Evolutionary conservation across 306 rosid genomes (phyloP).

Genomic region (Ziziphus jujuba): DNA sequence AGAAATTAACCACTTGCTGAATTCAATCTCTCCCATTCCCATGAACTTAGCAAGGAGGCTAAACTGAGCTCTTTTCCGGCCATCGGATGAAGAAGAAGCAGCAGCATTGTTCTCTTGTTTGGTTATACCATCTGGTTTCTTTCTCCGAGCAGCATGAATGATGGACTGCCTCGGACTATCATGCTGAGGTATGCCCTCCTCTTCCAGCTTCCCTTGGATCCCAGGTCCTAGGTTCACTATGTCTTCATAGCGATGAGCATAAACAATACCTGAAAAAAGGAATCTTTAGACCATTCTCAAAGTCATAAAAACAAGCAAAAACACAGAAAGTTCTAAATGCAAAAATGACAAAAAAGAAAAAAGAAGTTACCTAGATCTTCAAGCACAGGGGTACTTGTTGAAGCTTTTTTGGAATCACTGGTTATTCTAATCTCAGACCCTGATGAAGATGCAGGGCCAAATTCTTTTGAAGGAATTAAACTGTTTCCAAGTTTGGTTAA

Average conservation of each 20-base stretch:
- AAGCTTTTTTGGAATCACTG: constrained; percentile 27
- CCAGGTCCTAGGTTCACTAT: constrained; percentile 58
- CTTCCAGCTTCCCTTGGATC: constrained; percentile 33
- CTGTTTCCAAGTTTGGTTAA: constrained; percentile 21
- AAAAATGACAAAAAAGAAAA: constrained; percentile 10
- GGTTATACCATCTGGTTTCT: constrained; percentile 28
- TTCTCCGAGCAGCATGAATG: constrained; percentile 27
- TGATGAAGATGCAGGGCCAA: constrained; percentile 18
- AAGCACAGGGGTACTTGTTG: constrained; percentile 46
- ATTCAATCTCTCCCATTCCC: constrained; percentile 71
- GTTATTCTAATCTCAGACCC: constrained; percentile 38
- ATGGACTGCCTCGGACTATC: constrained; percentile 29
- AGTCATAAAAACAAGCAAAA: neutral
- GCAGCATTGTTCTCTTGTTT: constrained; percentile 25
- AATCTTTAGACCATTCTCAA: neutral
- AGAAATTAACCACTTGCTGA: constrained; percentile 83
- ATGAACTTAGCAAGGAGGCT: constrained; percentile 53
- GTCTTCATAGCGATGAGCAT: constrained; percentile 87
- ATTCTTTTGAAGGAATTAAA: constrained; percentile 37
- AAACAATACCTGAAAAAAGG: constrained; percentile 56
- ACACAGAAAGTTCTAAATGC: neutral
- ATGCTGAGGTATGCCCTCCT: constrained; percentile 17
- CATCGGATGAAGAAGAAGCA: constrained; percentile 30
- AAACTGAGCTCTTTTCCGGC: constrained; percentile 56
- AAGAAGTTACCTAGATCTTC: constrained; percentile 66